Evolutionary conservation across 106 monocot species (phyloP).

Genomic region (Dendrobium officinale): DNA sequence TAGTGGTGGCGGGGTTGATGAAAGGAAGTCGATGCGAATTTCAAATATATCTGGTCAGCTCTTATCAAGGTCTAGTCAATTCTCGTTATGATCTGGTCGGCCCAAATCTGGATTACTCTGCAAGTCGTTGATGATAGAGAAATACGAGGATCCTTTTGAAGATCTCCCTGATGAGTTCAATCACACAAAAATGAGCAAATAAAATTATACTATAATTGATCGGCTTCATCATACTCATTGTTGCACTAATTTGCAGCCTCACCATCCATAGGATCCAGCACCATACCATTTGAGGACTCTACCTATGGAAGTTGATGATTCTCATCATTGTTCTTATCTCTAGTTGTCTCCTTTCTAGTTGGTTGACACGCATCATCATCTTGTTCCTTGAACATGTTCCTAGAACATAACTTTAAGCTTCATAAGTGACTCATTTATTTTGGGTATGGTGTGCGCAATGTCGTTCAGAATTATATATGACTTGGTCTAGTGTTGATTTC

Average conservation of each 20-base stretch:
- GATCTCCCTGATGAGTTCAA: slow-evolving; percentile 46
- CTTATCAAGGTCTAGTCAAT: slow-evolving; percentile 2
- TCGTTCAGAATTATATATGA: slow-evolving; percentile 80
- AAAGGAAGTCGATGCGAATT: background rate
- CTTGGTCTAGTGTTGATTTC: slow-evolving; percentile 59
- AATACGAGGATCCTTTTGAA: slow-evolving; percentile 74
- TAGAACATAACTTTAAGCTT: slow-evolving; percentile 57
- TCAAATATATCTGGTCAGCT: slow-evolving; percentile 15
- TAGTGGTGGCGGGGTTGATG: background rate
- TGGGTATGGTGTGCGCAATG: slow-evolving; percentile 62
- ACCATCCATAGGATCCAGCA: slow-evolving; percentile 25
- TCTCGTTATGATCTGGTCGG: slow-evolving; percentile 1
- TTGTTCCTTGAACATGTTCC: slow-evolving; percentile 45
- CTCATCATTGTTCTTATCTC: slow-evolving; percentile 60
- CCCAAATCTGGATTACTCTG: slow-evolving; percentile 14
- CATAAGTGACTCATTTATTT: slow-evolving; percentile 79
- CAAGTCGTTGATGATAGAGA: slow-evolving; percentile 18
- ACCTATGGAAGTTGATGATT: slow-evolving; percentile 74
- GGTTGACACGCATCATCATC: slow-evolving; percentile 53
- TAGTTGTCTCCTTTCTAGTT: slow-evolving; percentile 71
- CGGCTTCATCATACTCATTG: slow-evolving; percentile 47
- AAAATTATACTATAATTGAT: slow-evolving; percentile 36
- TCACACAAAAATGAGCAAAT: slow-evolving; percentile 9
- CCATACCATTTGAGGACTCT: slow-evolving; percentile 41
- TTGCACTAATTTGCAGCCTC: slow-evolving; percentile 40